Percentiles rank a stretch among this genome's conserved stretches.
Conservation (phyloP, 2,329 filamentous ascomycete species). For the Biscogniauxia marginata region DNA sequence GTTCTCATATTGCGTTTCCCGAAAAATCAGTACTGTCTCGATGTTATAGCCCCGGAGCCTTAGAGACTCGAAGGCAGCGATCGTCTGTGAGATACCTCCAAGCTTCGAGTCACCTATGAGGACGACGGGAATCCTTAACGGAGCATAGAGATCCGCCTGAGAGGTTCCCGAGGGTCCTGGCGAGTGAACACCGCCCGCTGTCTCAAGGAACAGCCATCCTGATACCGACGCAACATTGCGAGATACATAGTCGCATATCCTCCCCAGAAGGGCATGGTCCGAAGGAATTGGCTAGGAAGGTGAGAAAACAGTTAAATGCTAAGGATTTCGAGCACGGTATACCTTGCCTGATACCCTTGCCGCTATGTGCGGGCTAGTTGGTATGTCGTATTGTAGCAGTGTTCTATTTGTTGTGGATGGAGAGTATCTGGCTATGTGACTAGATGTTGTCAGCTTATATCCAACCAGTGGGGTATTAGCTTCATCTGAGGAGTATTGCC, state of each 20-base stretch:
- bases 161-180: conserved; percentile 73
- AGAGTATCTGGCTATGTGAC: conserved; percentile 63
- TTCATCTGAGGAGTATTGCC: neutral
- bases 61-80: conserved; percentile 77
- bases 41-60: conserved; percentile 77
- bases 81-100: conserved; percentile 77
- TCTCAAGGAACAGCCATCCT: conserved; percentile 72
- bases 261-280: conserved; percentile 48
- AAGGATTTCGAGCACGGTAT: conserved; percentile 9
- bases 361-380: conserved; percentile 77
- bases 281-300: conserved; percentile 46
- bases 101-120: conserved; percentile 73
- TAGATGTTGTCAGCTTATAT: conserved; percentile 27
- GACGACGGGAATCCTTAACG: conserved; percentile 69
- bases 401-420: conserved; percentile 49
- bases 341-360: conserved; percentile 48
- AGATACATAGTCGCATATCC: conserved; percentile 45
- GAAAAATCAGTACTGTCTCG: conserved; percentile 67
- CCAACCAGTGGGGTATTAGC: neutral
- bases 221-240: conserved; percentile 41
- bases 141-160: conserved; percentile 75
- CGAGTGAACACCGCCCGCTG: conserved; percentile 79
- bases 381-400: conserved; percentile 69
- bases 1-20: conserved; percentile 65
- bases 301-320: conserved; percentile 7